Evolutionary conservation across 805 yeast species (phyloP).

Genomic region (Barnettozyma wickerhamii): DNA sequence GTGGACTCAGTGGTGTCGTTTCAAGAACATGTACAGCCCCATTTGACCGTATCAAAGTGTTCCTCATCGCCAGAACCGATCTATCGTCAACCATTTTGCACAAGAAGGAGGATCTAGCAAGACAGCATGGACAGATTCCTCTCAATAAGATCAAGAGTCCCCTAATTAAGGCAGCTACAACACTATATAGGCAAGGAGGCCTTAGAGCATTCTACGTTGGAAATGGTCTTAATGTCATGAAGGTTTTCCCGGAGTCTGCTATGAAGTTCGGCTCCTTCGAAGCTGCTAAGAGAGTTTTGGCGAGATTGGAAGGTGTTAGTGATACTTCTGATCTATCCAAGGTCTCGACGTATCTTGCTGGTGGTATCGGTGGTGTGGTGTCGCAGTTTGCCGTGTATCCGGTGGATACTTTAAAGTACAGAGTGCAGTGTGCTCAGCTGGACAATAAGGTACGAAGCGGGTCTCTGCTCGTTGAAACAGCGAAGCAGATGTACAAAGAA

Average conservation of each 20-base stretch:
- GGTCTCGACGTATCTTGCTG: conserved; percentile 80
- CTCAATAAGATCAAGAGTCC: conserved; percentile 60
- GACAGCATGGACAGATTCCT: conserved; percentile 36
- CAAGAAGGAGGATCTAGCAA: conserved; percentile 45
- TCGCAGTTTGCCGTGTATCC: conserved; percentile 95
- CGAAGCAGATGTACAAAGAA: conserved; percentile 68
- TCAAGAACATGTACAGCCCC: conserved; percentile 98
- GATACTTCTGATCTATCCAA: conserved; percentile 70
- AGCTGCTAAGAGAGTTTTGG: conserved; percentile 70
- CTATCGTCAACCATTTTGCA: conserved; percentile 64
- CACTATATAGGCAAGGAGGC: conserved; percentile 87
- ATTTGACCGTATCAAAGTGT: conserved; percentile 91
- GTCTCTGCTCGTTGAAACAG: conserved; percentile 57
- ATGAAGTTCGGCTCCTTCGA: conserved; percentile 97
- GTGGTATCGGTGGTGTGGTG: conserved; percentile 94
- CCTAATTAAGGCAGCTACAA: conserved; percentile 70
- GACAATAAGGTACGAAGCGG: conserved; percentile 60
- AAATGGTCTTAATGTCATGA: conserved; percentile 87
- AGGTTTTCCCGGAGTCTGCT: conserved; percentile 95
- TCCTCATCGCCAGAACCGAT: conserved; percentile 86
- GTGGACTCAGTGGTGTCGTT: conserved; percentile 93
- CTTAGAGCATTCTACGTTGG: conserved; percentile 87
- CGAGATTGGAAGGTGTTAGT: conserved; percentile 68
- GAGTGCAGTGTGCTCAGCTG: conserved; percentile 88
- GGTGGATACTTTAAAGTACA: conserved; percentile 87